Conservation (phyloP, 805 yeast species). For the Spathaspora sp. region DNA sequence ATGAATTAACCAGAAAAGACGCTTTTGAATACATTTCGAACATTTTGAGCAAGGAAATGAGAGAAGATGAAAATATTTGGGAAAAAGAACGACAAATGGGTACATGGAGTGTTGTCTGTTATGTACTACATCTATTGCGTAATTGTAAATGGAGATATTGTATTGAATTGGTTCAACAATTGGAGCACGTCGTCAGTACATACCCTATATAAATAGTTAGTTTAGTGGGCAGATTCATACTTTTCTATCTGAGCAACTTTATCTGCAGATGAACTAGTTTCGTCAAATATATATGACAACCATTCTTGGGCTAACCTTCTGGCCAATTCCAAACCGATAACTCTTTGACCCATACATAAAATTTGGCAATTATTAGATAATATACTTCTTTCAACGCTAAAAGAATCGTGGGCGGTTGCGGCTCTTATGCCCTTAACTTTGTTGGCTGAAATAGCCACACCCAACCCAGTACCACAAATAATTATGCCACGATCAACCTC, state of each 20-base stretch:
- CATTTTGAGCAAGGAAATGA: conserved; percentile 10
- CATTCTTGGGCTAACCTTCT: conserved; percentile 42
- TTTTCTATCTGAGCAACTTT: conserved; percentile 32
- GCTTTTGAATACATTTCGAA: conserved; percentile 12
- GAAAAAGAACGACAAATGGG: conserved; percentile 5
- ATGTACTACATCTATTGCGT: conserved; percentile 8
- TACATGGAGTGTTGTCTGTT: conserved; percentile 7
- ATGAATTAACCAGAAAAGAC: conserved; percentile 9
- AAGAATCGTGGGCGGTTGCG: conserved; percentile 46
- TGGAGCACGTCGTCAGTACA: conserved; percentile 7
- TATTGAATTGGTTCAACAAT: conserved; percentile 5
- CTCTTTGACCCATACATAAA: conserved; percentile 47
- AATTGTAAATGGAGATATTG: conserved; percentile 9
- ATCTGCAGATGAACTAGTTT: conserved; percentile 35
- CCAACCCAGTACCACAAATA: conserved; percentile 48
- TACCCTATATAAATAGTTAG: background rate
- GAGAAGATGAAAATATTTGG: conserved; percentile 1
- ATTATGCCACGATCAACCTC: conserved; percentile 44
- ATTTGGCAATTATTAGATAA: conserved; percentile 42
- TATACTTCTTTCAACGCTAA: conserved; percentile 44
- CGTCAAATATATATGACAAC: conserved; percentile 40
- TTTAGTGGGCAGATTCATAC: conserved; percentile 16
- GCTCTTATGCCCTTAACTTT: conserved; percentile 46
- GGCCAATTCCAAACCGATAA: conserved; percentile 42
- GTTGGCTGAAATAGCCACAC: conserved; percentile 47